These are phyloP conservation scores for Dalbergia oliveri DNA, from an alignment of 306 rosid genomes.

Conservation along the genomic window DNA sequence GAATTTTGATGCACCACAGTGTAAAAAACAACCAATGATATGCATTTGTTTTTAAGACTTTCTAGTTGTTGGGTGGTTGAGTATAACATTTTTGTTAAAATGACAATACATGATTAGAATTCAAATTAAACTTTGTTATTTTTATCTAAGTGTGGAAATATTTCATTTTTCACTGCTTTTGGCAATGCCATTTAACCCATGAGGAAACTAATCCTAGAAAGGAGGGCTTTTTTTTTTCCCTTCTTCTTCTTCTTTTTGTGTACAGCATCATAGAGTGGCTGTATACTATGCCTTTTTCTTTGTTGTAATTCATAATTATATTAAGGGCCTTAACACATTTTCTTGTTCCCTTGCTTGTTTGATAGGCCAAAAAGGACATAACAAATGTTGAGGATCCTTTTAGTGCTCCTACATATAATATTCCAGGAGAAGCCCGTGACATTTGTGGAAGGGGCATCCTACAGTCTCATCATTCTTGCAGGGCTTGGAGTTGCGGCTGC, in stretches of 20 bases:
- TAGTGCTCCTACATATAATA: slow-evolving; percentile 86
- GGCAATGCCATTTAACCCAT: neutral
- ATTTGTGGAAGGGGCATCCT: slow-evolving; percentile 88
- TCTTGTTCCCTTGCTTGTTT: neutral
- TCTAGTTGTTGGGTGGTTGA: no score
- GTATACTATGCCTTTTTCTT: neutral
- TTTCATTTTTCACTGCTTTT: neutral
- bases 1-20: no score
- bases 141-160: neutral
- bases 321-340: slow-evolving; percentile 1
- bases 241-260: neutral
- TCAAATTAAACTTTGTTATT: no score
- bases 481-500: slow-evolving; percentile 89
- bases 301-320: slow-evolving; percentile 1
- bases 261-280: neutral
- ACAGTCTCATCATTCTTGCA: slow-evolving; percentile 76
- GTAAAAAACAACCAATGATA: no score
- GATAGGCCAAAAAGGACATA: slow-evolving; percentile 81
- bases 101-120: no score
- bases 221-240: no score
- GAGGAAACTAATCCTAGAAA: neutral
- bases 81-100: no score
- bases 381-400: slow-evolving; percentile 87
- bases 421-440: slow-evolving; percentile 94
- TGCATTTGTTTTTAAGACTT: no score